Evolutionary conservation across 2,329 filamentous ascomycete genomes (phyloP), one percentile per base, ranked within the genome.

Genomic region (Fusarium fracticaudum): DNA sequence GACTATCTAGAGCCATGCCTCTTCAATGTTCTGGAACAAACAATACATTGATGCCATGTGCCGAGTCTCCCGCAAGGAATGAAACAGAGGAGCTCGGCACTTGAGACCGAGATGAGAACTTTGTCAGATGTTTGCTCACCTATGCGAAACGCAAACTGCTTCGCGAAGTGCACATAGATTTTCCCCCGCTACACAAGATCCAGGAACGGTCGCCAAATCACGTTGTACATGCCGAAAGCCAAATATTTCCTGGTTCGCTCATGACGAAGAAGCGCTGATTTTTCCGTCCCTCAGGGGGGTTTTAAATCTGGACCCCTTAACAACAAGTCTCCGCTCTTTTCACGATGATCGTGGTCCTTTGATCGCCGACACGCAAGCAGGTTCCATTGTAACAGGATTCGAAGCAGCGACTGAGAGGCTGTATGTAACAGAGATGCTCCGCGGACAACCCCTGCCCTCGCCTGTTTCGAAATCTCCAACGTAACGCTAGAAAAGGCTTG

Each of bases 401-500:
- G 55, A 58, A 45, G 33, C 18, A 44, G 43, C 26, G 45, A 65
- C 18, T 41, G 43, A 60, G 54, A 60, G 24, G 44, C 72, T 74
- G 64, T 69, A 57, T 74, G 64, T 69, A 62, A 69, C 64, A 60
- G 45, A 72, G 40, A 58, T 58, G 60, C 53, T 75, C 64, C 60
- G 53, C 68, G 29, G 59, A 45, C 38, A 22, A 26, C 53, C 71
- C 72, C 50, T 75, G 72, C 35, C 43, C 60, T 64, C 55, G 59
- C 58, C 43, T 59, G 68, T 72, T 67, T 70, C 68, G 57, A 57
- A 41, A 59, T 64, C 15, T 68, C 55, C 70, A 66, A 50, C 71
- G 41, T 38, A 57, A 72, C 67, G 67, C 67, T 74, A 67, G 57
- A 67, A 74, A 74, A 73, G 58, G 71, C 71, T 74, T 73, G 70